A percentile compares a stretch with the other conserved stretches of the same genome.
These are phyloP conservation scores for Hypoxylon lienhwacheense DNA, from an alignment of 495 filamentous ascomycete genomes.

Conservation along the genomic window DNA sequence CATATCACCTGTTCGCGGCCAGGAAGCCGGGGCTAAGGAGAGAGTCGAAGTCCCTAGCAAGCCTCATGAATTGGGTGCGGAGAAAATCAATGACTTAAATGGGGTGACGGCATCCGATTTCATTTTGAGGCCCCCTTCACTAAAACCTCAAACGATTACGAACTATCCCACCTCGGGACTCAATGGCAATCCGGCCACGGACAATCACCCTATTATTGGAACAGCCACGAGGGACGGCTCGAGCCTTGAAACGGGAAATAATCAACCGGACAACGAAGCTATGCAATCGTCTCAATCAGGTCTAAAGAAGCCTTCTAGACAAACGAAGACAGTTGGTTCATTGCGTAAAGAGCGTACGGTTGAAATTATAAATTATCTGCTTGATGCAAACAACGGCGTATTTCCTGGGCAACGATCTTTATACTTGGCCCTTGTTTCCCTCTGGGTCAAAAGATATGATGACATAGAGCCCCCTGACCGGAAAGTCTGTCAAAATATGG, in stretches of 20 bases:
- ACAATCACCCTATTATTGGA: neutral
- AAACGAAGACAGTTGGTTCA: constrained; percentile 26
- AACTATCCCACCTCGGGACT: neutral
- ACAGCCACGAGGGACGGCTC: neutral
- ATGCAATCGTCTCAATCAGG: neutral
- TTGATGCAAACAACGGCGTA: constrained; percentile 69
- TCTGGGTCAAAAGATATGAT: constrained; percentile 62
- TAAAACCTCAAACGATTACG: neutral
- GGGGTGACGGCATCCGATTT: neutral
- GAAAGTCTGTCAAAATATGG: constrained; percentile 49
- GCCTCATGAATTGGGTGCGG: neutral
- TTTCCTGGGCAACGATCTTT: constrained; percentile 75
- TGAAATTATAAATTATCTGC: constrained; percentile 68
- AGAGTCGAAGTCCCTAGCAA: neutral
- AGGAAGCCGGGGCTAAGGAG: neutral
- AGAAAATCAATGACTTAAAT: neutral
- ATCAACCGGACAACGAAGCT: neutral
- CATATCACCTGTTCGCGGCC: neutral
- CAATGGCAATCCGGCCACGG: neutral
- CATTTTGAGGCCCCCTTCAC: neutral
- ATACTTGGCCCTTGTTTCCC: constrained; percentile 65
- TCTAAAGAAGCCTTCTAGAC: constrained; percentile 9
- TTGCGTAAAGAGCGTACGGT: constrained; percentile 40
- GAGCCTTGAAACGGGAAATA: neutral
- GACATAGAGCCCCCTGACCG: constrained; percentile 47